Base-by-base conservation (phyloP, 345 rosid genomes). In the Ailanthus altissimus region DNA sequence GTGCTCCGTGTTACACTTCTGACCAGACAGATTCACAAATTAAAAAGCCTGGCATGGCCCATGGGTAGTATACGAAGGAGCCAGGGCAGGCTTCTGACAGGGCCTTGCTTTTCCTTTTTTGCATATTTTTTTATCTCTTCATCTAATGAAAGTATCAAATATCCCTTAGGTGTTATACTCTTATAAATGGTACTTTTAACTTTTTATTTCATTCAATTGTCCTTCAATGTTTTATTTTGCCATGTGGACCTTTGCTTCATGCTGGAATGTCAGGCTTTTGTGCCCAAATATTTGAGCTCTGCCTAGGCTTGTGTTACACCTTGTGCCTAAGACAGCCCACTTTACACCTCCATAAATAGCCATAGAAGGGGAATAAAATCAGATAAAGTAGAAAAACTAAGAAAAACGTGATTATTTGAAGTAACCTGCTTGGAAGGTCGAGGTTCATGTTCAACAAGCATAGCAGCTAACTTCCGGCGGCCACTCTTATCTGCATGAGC, bases 401-500 rank as follows among this genome's bases (percentile, higher is more conserved):
- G 23, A n/a, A 18, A 16, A 60, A 40, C 1, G 38, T 3, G 2
- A 32, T 32, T 32, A 32, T 32, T 32, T 25, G 43, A 5, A 42
- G 32, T 57, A 51, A 91, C 98, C 94, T 96, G 97, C 81, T 96
- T 93, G 2, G 94, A 90, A 82, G 98, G 88, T 74, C 97, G 97
- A 57, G 99, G 98, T 79, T 96, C 99, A 72, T 96, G 92, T 75
- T 92, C 98, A 80, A 90, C 91, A 79, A 96, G 98, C 98, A 96
- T 90, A 76, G 98, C 98, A 77, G 99, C 97, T 77, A 96, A 80
- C 85, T 96, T 96, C 62, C 98, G 86, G 62, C 97, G 90, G 57
- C 92, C 97, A 81, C 85, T 90, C 85, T 87, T 96, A 85, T 96
- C 99, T 25, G 98, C 97, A 89, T 96, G 99, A 78, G 99, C 92